Evolutionary conservation across 1,139 yeast genomes (phyloP).

Genomic region (Insectozyma bohioensis): DNA sequence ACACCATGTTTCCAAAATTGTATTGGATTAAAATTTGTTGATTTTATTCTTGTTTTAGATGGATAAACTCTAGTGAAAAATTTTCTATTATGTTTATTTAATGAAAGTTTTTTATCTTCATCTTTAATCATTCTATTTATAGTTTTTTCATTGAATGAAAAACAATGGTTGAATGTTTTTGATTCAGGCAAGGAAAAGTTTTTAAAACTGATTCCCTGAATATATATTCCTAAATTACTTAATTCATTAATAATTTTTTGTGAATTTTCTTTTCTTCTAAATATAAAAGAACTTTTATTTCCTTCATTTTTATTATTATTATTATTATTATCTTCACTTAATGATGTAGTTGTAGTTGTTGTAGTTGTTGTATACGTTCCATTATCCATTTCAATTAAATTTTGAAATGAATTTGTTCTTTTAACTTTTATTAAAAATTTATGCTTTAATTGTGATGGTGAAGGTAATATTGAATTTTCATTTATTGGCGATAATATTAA

Average conservation of each 20-base stretch:
- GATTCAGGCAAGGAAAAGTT: constrained; percentile 88
- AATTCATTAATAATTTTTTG: constrained; percentile 45
- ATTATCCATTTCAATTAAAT: constrained; percentile 20
- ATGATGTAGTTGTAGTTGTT: constrained; percentile 49
- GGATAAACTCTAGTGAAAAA: constrained; percentile 88
- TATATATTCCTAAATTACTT: constrained; percentile 61
- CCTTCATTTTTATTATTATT: constrained; percentile 1
- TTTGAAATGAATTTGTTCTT: constrained; percentile 36
- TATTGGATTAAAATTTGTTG: constrained; percentile 80
- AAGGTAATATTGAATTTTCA: constrained; percentile 48
- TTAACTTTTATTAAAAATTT: constrained; percentile 78
- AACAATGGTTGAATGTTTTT: constrained; percentile 76
- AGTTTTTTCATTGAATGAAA: constrained; percentile 79
- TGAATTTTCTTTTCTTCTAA: constrained; percentile 22
- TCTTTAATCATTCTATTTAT: constrained; percentile 66
- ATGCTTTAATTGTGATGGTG: constrained; percentile 70
- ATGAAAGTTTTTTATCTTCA: constrained; percentile 45
- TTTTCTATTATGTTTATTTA: constrained; percentile 74
- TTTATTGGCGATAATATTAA: constrained; percentile 48
- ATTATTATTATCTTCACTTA: constrained; percentile 28
- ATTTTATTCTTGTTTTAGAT: constrained; percentile 68
- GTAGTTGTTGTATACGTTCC: constrained; percentile 27
- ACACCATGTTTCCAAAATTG: constrained; percentile 80
- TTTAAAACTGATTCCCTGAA: constrained; percentile 73
- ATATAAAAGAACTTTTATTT: constrained; percentile 16